These are phyloP conservation scores for Elongisporangium undulatum DNA, from an alignment of 352 stramenopile species.

Conservation along the genomic window DNA sequence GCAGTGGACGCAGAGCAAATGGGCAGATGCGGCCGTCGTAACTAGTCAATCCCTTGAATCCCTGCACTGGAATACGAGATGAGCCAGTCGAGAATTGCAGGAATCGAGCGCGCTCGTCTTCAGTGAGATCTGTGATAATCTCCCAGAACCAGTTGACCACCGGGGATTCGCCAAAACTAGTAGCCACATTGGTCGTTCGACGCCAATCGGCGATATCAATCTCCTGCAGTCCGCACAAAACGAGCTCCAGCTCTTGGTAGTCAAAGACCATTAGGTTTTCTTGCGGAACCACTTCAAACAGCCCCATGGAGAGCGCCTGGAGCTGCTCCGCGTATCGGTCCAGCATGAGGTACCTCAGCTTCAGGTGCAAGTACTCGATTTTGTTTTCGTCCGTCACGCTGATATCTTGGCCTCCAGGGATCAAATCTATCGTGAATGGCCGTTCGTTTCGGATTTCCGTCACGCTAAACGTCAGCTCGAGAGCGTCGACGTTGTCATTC, in stretches of 20 bases:
- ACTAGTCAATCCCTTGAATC: constrained; percentile 78
- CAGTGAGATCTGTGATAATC: constrained; percentile 39
- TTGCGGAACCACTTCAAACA: constrained; percentile 97
- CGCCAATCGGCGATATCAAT: constrained; percentile 91
- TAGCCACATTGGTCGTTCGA: constrained; percentile 56
- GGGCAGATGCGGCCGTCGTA: constrained; percentile 80
- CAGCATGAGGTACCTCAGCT: constrained; percentile 95
- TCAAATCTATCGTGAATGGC: constrained; percentile 60
- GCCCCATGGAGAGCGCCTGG: constrained; percentile 80
- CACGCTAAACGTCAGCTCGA: constrained; percentile 74
- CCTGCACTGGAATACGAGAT: constrained; percentile 79
- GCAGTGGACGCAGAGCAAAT: constrained; percentile 59
- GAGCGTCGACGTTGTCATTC: constrained; percentile 57
- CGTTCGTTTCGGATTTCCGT: constrained; percentile 58
- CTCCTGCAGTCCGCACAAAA: constrained; percentile 75
- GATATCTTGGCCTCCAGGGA: constrained; percentile 49
- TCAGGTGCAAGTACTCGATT: constrained; percentile 91
- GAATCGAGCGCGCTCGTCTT: constrained; percentile 77
- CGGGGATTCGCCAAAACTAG: constrained; percentile 39
- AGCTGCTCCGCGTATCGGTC: constrained; percentile 91
- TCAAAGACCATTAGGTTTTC: constrained; percentile 97
- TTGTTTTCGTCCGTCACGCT: constrained; percentile 95
- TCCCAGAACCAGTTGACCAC: constrained; percentile 82
- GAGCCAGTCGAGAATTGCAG: constrained; percentile 86
- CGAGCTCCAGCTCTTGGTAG: constrained; percentile 95